phyloP scores from a whole-genome alignment of 2,329 filamentous ascomycete species.

The Botrytis porri region DNA sequence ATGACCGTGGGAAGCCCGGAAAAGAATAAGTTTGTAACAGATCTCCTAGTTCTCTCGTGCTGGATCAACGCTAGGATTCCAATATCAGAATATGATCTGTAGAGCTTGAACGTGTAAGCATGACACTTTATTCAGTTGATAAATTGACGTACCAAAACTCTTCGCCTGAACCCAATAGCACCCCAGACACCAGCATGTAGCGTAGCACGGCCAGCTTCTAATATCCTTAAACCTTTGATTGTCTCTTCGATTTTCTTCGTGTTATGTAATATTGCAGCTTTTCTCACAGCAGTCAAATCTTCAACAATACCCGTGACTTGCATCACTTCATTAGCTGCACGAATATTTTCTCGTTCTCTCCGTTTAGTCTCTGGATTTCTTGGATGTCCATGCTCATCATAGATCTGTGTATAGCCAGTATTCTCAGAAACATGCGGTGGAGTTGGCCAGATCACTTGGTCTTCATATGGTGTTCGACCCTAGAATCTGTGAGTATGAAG shows the following conservation, averaged over 20 bases:
- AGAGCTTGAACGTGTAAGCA: conserved; percentile 31
- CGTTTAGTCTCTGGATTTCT: conserved; percentile 37
- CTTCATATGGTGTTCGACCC: conserved; percentile 39
- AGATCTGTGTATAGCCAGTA: conserved; percentile 29
- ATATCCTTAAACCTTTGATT: conserved; percentile 32
- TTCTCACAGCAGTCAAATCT: conserved; percentile 31
- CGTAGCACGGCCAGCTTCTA: conserved; percentile 33
- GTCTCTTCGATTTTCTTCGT: conserved; percentile 33
- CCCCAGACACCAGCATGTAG: conserved; percentile 38
- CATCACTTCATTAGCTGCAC: conserved; percentile 40
- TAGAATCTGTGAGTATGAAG: conserved; percentile 19
- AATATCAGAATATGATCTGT: conserved; percentile 33
- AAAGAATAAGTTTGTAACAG: conserved; percentile 29
- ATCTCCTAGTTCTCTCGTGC: conserved; percentile 27
- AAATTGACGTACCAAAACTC: conserved; percentile 33
- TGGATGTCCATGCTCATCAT: conserved; percentile 37
- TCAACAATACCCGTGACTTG: conserved; percentile 39
- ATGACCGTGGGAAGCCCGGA: conserved; percentile 35
- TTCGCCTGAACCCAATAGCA: conserved; percentile 35
- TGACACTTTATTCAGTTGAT: background rate
- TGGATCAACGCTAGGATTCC: conserved; percentile 32
- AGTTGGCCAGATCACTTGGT: conserved; percentile 31
- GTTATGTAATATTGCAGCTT: conserved; percentile 26
- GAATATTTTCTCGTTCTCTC: conserved; percentile 36
- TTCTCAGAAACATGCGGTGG: conserved; percentile 20